A percentile compares a stretch with the other conserved stretches of the same genome.
Conservation (phyloP, 306 rosid species). For the Cucurbita argyrosperma region DNA sequence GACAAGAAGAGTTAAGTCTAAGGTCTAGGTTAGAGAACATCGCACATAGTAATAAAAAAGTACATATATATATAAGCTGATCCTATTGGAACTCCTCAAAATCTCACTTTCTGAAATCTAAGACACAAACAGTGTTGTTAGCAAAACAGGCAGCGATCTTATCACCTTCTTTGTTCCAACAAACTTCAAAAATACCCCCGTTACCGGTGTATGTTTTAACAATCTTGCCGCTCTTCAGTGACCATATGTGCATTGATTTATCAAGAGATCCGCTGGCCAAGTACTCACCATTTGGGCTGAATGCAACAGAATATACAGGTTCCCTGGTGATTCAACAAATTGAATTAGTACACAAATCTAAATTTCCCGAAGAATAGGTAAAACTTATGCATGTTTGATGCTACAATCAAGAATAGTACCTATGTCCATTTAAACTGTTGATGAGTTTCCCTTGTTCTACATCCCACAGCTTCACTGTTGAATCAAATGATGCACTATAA, state of each 20-base stretch:
- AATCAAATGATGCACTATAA: slow-evolving; percentile 83
- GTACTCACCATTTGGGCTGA: slow-evolving; percentile 86
- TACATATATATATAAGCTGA: not conserved
- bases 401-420: slow-evolving; percentile 22
- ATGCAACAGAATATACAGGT: slow-evolving; percentile 84
- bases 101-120: slow-evolving; percentile 38
- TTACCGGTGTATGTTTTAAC: slow-evolving; percentile 69
- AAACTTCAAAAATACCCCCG: slow-evolving; percentile 92
- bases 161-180: slow-evolving; percentile 91
- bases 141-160: slow-evolving; percentile 87
- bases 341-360: not conserved
- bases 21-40: not conserved
- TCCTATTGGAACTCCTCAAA: not conserved
- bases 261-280: slow-evolving; percentile 90
- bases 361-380: not conserved
- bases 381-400: not conserved
- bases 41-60: not conserved
- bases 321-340: slow-evolving; percentile 20
- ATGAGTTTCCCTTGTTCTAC: slow-evolving; percentile 69
- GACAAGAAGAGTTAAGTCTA: not conserved
- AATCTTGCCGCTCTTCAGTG: slow-evolving; percentile 76
- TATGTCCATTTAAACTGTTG: slow-evolving; percentile 70
- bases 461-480: slow-evolving; percentile 86
- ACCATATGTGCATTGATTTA: slow-evolving; percentile 74
- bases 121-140: slow-evolving; percentile 69